Evolutionary conservation across 257 asterid species (phyloP).

Genomic region (Pogostemon cablin): DNA sequence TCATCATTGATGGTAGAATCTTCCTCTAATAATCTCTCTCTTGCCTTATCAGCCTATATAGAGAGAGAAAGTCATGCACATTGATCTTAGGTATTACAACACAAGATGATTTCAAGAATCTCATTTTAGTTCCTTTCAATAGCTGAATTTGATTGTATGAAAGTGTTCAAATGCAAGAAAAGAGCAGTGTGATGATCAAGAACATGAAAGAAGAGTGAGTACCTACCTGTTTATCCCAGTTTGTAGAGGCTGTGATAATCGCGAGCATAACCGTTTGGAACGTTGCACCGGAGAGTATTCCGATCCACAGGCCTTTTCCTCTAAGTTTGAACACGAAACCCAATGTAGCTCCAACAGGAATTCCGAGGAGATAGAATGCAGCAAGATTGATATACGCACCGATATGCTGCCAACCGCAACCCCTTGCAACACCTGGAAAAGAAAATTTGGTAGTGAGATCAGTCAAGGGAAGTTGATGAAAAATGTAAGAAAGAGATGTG

Average conservation of each 20-base stretch:
- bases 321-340: constrained; percentile 59
- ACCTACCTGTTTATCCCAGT: constrained; percentile 38
- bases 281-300: constrained; percentile 58
- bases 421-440: constrained; percentile 75
- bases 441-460: not conserved
- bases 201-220: not conserved
- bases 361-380: constrained; percentile 72
- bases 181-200: not conserved
- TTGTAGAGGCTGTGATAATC: constrained; percentile 56
- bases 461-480: not conserved
- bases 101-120: too few species aligned
- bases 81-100: too few species aligned
- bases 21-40: constrained; percentile 48
- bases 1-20: constrained; percentile 31
- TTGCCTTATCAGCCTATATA: constrained; percentile 56
- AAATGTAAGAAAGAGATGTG: not conserved
- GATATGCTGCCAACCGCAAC: constrained; percentile 93
- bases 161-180: not conserved
- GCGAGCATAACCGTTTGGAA: constrained; percentile 55
- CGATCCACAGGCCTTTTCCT: constrained; percentile 84
- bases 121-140: too few species aligned
- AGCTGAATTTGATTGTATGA: too few species aligned
- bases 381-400: constrained; percentile 85
- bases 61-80: too few species aligned
- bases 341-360: constrained; percentile 67